Evolutionary conservation across 2,329 filamentous ascomycete species (phyloP).

Genomic region (Botrytis cinerea): DNA sequence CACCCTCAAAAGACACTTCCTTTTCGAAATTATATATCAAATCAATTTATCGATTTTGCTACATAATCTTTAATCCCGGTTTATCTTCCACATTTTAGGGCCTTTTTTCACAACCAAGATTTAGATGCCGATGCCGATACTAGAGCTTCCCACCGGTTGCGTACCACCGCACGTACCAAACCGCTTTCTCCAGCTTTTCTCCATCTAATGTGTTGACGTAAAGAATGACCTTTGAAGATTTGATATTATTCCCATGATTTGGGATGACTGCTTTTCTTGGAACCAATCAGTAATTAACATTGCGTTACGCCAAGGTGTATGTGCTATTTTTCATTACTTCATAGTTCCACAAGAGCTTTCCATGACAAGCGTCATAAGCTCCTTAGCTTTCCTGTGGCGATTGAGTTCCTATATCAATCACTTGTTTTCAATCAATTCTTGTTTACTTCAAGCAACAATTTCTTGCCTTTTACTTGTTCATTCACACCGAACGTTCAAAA

Average conservation of each 20-base stretch:
- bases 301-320: not conserved
- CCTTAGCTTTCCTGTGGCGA: not conserved
- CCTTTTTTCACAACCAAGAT: slow-evolving; percentile 4
- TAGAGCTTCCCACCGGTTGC: not conserved
- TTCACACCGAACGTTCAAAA: not conserved
- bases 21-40: too few relatives aligned
- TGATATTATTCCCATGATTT: not conserved
- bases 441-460: not conserved
- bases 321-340: slow-evolving; percentile 20
- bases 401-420: slow-evolving; percentile 14
- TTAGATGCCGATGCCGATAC: not conserved
- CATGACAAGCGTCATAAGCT: slow-evolving; percentile 14
- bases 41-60: not conserved
- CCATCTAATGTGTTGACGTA: slow-evolving; percentile 5
- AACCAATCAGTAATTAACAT: not conserved
- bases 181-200: not conserved
- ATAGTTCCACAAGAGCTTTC: slow-evolving; percentile 17
- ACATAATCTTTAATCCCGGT: not conserved
- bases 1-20: too few relatives aligned
- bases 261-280: not conserved
- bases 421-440: not conserved
- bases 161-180: not conserved
- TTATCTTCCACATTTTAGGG: not conserved
- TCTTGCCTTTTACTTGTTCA: not conserved
- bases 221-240: not conserved